phyloP scores from a whole-genome alignment of 768 basidiomycete species.

The Terana coerulea region DNA sequence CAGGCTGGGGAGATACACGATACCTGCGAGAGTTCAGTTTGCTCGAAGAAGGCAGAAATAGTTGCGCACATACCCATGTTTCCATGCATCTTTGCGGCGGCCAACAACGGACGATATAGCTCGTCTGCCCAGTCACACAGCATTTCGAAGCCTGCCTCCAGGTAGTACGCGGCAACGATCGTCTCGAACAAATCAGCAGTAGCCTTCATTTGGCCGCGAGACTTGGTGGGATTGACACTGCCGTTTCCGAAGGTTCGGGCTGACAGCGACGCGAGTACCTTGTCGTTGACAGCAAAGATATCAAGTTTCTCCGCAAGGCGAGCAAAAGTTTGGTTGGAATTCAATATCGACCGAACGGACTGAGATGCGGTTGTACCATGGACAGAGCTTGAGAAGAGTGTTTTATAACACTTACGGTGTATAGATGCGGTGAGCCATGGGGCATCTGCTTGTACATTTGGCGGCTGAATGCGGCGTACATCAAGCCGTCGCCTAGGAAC shows the following conservation, averaged over 20 bases:
- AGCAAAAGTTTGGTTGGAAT: conserved; percentile 26
- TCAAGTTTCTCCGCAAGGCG: conserved; percentile 29
- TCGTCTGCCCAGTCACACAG: conserved; percentile 37
- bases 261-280: conserved; percentile 21
- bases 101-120: conserved; percentile 36
- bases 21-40: no score
- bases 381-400: conserved; percentile 22
- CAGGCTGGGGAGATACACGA: no score
- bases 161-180: conserved; percentile 40
- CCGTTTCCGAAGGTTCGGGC: conserved; percentile 24
- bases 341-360: conserved; percentile 21
- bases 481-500: conserved; percentile 45
- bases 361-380: no score
- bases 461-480: conserved; percentile 39
- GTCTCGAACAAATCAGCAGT: conserved; percentile 47
- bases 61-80: conserved; percentile 24
- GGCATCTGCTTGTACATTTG: conserved; percentile 32
- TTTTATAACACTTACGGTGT: conserved; percentile 23
- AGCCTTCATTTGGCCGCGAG: conserved; percentile 27
- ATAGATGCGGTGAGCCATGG: conserved; percentile 21
- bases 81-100: conserved; percentile 27
- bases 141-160: conserved; percentile 35
- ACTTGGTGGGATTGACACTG: conserved; percentile 12
- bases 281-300: conserved; percentile 22
- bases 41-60: no score